Percentiles rank a stretch among this genome's conserved stretches.
These are phyloP conservation scores for Phytophthora europaea DNA, from an alignment of 352 stramenopile genomes.

Conservation along the genomic window DNA sequence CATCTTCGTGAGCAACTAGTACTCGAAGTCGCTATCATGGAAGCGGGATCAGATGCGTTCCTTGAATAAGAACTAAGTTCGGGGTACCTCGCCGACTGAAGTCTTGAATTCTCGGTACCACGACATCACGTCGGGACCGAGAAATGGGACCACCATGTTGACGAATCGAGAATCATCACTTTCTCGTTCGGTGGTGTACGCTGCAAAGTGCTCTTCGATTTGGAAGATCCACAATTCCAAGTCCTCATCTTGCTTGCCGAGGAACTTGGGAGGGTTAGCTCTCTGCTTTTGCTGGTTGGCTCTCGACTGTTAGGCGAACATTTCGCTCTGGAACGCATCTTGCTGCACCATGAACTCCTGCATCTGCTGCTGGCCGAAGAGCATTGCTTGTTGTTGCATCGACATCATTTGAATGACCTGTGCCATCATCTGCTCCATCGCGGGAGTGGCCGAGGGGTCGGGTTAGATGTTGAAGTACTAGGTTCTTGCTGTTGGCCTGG, in stretches of 20 bases:
- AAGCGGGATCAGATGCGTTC: background rate
- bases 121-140: slow-evolving; percentile 23
- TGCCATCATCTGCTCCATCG: too few relatives aligned
- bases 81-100: slow-evolving; percentile 7
- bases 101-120: slow-evolving; percentile 27
- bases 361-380: slow-evolving; percentile 3
- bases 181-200: slow-evolving; percentile 1
- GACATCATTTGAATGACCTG: too few relatives aligned
- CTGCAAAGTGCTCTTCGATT: slow-evolving; percentile 19
- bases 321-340: slow-evolving; percentile 14
- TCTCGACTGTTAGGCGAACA: background rate
- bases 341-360: slow-evolving; percentile 22
- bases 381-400: too few relatives aligned
- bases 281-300: slow-evolving; percentile 27
- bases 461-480: too few relatives aligned
- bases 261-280: slow-evolving; percentile 20
- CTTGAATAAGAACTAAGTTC: slow-evolving; percentile 19
- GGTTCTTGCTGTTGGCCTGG: too few relatives aligned
- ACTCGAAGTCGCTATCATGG: background rate
- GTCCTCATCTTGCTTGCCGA: slow-evolving; percentile 12
- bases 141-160: slow-evolving; percentile 13
- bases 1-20: background rate
- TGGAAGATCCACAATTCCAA: slow-evolving; percentile 24
- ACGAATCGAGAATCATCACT: slow-evolving; percentile 12
- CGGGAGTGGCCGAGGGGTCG: too few relatives aligned